phyloP scores from a whole-genome alignment of 2,329 filamentous ascomycete species.

The Neofusicoccum umdonicola region DNA sequence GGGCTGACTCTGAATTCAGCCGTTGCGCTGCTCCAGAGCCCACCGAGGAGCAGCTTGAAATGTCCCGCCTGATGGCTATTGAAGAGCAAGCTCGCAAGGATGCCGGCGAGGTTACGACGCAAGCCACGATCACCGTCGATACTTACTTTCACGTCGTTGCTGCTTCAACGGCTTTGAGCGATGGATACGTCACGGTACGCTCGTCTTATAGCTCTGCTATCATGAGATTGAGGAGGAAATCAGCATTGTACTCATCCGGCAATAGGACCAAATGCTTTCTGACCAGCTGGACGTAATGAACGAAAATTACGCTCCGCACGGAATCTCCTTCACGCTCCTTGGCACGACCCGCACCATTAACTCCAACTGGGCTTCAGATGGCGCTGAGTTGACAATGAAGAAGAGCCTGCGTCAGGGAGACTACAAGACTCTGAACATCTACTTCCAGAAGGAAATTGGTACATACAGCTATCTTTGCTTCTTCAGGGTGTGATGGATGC shows the following conservation, averaged over 20 bases:
- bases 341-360: conserved; percentile 53
- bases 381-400: conserved; percentile 50
- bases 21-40: no score
- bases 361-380: conserved; percentile 54
- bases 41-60: no score
- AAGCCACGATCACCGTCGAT: background rate
- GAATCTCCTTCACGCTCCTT: conserved; percentile 51
- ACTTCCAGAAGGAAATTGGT: conserved; percentile 54
- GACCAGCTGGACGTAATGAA: conserved; percentile 42
- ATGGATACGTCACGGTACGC: background rate
- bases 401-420: conserved; percentile 51
- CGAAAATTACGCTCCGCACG: conserved; percentile 48
- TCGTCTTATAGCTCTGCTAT: background rate
- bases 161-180: background rate
- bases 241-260: background rate
- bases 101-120: no score
- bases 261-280: conserved; percentile 31
- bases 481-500: no score
- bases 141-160: background rate
- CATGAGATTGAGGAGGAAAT: no score
- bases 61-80: no score
- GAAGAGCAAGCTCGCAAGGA: no score
- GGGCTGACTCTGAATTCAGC: no score
- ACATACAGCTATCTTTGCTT: no score
- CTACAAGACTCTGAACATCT: conserved; percentile 57